Percentiles rank a stretch among this genome's conserved stretches.
Evolutionary conservation across 1,139 yeast species (phyloP).

Genomic region (Scheffersomyces insectosa): DNA sequence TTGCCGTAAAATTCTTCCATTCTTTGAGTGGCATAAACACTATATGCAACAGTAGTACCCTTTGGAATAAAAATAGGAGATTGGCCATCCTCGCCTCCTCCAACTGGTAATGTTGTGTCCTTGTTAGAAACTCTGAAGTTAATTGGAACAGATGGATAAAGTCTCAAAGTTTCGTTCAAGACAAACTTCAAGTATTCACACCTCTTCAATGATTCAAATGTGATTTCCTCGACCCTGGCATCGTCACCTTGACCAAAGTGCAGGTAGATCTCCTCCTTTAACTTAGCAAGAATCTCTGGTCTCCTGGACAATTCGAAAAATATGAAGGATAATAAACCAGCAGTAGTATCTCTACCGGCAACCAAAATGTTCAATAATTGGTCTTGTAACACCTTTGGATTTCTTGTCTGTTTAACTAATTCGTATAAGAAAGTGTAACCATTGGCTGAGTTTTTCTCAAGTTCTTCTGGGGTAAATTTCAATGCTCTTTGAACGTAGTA

Average conservation of each 20-base stretch:
- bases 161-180: conserved; percentile 24
- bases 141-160: conserved; percentile 29
- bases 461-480: conserved; percentile 24
- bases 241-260: conserved; percentile 32
- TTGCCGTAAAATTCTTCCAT: conserved; percentile 19
- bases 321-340: conserved; percentile 50
- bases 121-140: conserved; percentile 25
- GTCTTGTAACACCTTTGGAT: conserved; percentile 50
- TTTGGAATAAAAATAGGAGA: conserved; percentile 22
- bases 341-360: conserved; percentile 63
- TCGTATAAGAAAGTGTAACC: conserved; percentile 55
- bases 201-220: conserved; percentile 24
- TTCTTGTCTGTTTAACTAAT: conserved; percentile 50
- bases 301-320: conserved; percentile 49
- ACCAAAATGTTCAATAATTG: conserved; percentile 52
- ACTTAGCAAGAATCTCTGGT: conserved; percentile 37
- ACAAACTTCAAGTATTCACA: conserved; percentile 27
- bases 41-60: conserved; percentile 23
- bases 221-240: conserved; percentile 14
- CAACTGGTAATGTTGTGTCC: conserved; percentile 26
- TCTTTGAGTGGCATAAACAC: conserved; percentile 23
- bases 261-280: conserved; percentile 37
- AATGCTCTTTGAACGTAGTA: conserved; percentile 23
- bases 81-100: conserved; percentile 22
- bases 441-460: conserved; percentile 31